Evolutionary conservation across 352 stramenopile genomes (phyloP).

Genomic region (Peronospora farinosa): DNA sequence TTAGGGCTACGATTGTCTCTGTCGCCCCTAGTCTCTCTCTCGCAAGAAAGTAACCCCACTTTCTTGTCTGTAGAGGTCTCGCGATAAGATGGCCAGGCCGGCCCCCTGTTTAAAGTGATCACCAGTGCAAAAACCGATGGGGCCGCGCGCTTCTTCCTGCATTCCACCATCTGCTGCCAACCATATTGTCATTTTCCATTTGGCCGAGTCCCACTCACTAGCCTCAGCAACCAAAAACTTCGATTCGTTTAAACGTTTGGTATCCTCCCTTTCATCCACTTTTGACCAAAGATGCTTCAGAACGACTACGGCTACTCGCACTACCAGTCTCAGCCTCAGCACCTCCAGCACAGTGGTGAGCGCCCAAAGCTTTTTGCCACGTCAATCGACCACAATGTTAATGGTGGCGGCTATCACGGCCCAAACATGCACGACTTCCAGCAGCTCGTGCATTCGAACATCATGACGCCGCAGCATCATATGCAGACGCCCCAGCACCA

Average conservation of each 20-base stretch:
- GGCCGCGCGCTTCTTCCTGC: background rate
- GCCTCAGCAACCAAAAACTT: background rate
- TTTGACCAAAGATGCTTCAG: slow-evolving; percentile 29
- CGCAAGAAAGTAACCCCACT: slow-evolving; percentile 17
- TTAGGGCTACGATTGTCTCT: background rate
- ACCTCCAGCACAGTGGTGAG: slow-evolving; percentile 49
- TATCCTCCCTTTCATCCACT: background rate
- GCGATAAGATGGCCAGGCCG: slow-evolving; percentile 28
- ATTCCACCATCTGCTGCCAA: slow-evolving; percentile 41
- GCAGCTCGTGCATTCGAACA: slow-evolving; percentile 35
- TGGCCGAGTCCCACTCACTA: slow-evolving; percentile 40
- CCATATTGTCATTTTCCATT: slow-evolving; percentile 76
- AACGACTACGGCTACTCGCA: slow-evolving; percentile 68
- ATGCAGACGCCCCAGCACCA: slow-evolving; percentile 44
- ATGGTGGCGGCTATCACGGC: slow-evolving; percentile 20
- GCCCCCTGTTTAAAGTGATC: slow-evolving; percentile 17
- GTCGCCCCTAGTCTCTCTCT: slow-evolving; percentile 12
- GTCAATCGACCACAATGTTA: slow-evolving; percentile 25
- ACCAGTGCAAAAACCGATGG: slow-evolving; percentile 6
- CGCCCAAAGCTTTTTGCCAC: slow-evolving; percentile 50
- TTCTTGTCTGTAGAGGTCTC: slow-evolving; percentile 34
- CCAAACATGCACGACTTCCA: slow-evolving; percentile 39
- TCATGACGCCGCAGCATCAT: slow-evolving; percentile 38
- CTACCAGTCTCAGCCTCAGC: slow-evolving; percentile 29
- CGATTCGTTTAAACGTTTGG: background rate